phyloP scores from a whole-genome alignment of 306 rosid genomes.

The Mimosa bimucronata region DNA sequence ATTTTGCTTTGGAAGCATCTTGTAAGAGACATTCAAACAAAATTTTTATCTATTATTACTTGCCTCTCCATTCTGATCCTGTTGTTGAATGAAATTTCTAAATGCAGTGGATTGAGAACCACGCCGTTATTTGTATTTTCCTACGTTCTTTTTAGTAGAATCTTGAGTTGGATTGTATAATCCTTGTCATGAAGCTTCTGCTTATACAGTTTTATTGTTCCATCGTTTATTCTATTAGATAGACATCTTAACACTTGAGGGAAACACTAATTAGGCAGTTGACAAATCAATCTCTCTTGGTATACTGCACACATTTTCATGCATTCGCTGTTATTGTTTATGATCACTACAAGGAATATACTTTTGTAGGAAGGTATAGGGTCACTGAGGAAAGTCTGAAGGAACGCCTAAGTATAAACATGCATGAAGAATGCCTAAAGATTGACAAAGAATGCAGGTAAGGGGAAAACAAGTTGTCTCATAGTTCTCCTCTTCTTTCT shows the following conservation, averaged over 20 bases:
- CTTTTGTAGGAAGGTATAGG: conserved; percentile 49
- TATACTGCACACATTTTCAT: background rate
- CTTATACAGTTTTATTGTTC: conserved; percentile 5
- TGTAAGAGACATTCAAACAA: conserved; percentile 15
- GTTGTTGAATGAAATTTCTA: conserved; percentile 17
- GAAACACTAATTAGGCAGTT: conserved; percentile 4
- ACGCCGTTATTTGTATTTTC: background rate
- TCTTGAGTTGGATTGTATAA: background rate
- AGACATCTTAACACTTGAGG: background rate
- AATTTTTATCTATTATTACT: conserved; percentile 18
- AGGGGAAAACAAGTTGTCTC: conserved; percentile 13
- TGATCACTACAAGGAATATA: background rate
- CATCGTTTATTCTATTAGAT: background rate
- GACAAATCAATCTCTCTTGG: background rate
- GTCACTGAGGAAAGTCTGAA: conserved; percentile 63
- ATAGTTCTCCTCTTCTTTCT: background rate
- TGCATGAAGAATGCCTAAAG: conserved; percentile 60
- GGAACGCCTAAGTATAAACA: conserved; percentile 56
- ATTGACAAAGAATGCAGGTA: conserved; percentile 67
- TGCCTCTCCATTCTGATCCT: conserved; percentile 29
- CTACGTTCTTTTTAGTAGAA: conserved; percentile 13
- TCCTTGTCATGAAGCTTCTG: conserved; percentile 25
- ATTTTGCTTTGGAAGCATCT: conserved; percentile 15
- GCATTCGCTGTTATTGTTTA: background rate
- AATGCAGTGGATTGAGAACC: background rate